Evolutionary conservation across 2,329 filamentous ascomycete species (phyloP).

Genomic region (Dothiorella sarmentorum): DNA sequence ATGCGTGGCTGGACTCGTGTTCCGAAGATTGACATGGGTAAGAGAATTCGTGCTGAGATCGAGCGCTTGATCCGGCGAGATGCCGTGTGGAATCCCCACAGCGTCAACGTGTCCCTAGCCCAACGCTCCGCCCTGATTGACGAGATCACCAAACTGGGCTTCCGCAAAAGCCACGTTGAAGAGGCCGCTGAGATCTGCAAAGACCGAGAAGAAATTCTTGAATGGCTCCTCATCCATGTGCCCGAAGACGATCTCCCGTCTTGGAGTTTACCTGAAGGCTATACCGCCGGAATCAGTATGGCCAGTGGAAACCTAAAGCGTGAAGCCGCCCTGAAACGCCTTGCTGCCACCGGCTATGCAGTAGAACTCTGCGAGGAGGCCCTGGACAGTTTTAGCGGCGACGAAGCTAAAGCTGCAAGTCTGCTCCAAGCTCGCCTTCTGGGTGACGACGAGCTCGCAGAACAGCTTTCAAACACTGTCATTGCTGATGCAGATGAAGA

Average conservation of each 20-base stretch:
- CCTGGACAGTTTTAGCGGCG: constrained; percentile 64
- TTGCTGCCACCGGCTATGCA: constrained; percentile 81
- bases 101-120: constrained; percentile 58
- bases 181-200: constrained; percentile 87
- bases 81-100: constrained; percentile 83
- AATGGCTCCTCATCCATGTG: constrained; percentile 95
- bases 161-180: constrained; percentile 82
- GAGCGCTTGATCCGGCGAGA: constrained; percentile 75
- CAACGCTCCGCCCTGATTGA: constrained; percentile 62
- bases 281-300: constrained; percentile 84
- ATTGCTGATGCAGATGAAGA: constrained; percentile 45
- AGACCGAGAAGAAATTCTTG: constrained; percentile 85
- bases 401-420: constrained; percentile 76
- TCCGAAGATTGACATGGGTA: constrained; percentile 91
- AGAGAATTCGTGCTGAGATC: constrained; percentile 71
- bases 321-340: constrained; percentile 77
- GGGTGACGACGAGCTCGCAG: constrained; percentile 28
- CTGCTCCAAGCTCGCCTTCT: constrained; percentile 70
- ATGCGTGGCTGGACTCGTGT: constrained; percentile 78
- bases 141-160: constrained; percentile 75
- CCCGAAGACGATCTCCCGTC: constrained; percentile 93
- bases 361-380: constrained; percentile 76
- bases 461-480: constrained; percentile 29
- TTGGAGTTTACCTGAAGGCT: constrained; percentile 89
- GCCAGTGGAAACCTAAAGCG: constrained; percentile 76